These are phyloP conservation scores for Kwoniella pini DNA, from an alignment of 768 basidiomycete species.

Conservation along the genomic window DNA sequence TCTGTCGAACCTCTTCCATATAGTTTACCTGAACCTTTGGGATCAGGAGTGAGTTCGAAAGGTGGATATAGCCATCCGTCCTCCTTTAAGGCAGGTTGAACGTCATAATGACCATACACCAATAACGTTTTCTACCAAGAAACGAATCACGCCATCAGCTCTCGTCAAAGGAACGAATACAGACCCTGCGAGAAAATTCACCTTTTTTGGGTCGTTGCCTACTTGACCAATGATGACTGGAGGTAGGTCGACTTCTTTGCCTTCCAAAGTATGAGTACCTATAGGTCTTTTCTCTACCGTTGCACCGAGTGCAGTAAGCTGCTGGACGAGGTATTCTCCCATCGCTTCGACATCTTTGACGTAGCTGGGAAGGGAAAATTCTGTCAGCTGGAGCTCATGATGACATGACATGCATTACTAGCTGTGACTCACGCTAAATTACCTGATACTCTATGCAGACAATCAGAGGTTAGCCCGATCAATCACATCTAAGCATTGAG, in stretches of 20 bases:
- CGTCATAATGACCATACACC: slow-evolving; percentile 93
- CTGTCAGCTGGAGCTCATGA: slow-evolving; percentile 2
- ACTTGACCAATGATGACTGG: slow-evolving; percentile 79
- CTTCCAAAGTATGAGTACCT: slow-evolving; percentile 73
- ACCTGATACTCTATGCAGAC: slow-evolving; percentile 50
- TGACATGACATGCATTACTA: background rate
- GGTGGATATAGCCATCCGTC: slow-evolving; percentile 91
- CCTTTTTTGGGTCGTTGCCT: slow-evolving; percentile 78
- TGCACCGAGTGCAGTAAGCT: slow-evolving; percentile 76
- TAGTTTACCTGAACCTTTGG: slow-evolving; percentile 62
- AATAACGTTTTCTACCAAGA: slow-evolving; percentile 72
- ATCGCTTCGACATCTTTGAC: slow-evolving; percentile 79
- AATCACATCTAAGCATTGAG: background rate
- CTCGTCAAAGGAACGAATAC: slow-evolving; percentile 12
- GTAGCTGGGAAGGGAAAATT: slow-evolving; percentile 61
- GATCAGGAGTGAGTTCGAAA: slow-evolving; percentile 66
- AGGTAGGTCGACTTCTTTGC: slow-evolving; percentile 71
- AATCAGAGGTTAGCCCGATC: background rate
- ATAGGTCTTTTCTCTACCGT: slow-evolving; percentile 73
- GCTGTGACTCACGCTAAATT: slow-evolving; percentile 50
- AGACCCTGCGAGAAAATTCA: slow-evolving; percentile 5
- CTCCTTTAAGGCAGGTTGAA: slow-evolving; percentile 68
- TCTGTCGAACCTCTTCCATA: slow-evolving; percentile 86
- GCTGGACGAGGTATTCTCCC: slow-evolving; percentile 74
- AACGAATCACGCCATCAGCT: slow-evolving; percentile 21